Evolutionary conservation across 345 rosid genomes (phyloP), one percentile per base, ranked within the genome.

Genomic region (Syzygium jambos): DNA sequence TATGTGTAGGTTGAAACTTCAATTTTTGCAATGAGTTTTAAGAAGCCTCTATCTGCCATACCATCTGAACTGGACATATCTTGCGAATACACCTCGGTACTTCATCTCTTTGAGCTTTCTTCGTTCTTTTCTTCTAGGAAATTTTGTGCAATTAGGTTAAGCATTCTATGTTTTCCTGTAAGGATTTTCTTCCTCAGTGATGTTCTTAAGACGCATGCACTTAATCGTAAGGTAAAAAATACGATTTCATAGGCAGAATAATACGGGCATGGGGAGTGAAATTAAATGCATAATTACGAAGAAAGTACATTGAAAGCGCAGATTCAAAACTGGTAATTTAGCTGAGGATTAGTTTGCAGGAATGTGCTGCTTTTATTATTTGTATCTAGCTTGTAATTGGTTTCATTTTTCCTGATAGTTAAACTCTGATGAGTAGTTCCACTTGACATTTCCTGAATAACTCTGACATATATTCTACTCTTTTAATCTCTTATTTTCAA

Each of bases 11-110:
- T 97, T 92, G 98, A 97, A 91, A 96, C 99, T 61, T 88, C 98
- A 84, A 91, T 96, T 82, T 97, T 96, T 91, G 97, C 98, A 56
- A 96, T 95, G 99, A 95, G 95, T 90, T 93, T 95, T 82, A 96
- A 92, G 92, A 90, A 90, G 91, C 94, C 93, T 82, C 92, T 93
- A 55, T 52, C 92, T 87, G 86, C 90, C 7, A 73, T 94, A 87
- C 98, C 97, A 85, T 90, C 93, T 55, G 97, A 95, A 91, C 93
- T 96, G 82, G 98, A 93, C 90, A 90, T 93, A 86, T 90, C 91
- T 87, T 96, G 98, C 87, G 91, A 91, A 90, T 89, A 88, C 19
- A 87, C 94, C 90, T 56, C 52, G 98, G 98, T 95, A 95, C 51
- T 51, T 84, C 34, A 52, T 41, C 27, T 52, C 29, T 29, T 86